Evolutionary conservation across 352 stramenopile species (phyloP).

Genomic region (Phytophthora chlamydospora): DNA sequence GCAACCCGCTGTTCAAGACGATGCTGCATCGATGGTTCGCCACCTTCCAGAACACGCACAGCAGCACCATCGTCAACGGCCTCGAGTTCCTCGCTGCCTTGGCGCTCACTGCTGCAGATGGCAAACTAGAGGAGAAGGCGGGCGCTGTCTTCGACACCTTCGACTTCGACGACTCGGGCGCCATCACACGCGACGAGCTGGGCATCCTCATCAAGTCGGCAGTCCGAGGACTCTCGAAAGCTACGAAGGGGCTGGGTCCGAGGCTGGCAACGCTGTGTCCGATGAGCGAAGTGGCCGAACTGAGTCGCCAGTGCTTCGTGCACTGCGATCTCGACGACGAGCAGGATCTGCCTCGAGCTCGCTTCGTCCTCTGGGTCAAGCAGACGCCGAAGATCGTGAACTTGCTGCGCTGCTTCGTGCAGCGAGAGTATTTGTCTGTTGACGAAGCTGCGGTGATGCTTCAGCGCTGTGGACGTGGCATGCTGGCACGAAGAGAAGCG

Average conservation of each 20-base stretch:
- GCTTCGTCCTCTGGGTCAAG: constrained; percentile 65
- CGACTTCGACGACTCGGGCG: constrained; percentile 70
- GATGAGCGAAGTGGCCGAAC: constrained; percentile 63
- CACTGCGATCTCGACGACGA: constrained; percentile 72
- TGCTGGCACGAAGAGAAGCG: constrained; percentile 52
- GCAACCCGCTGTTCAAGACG: constrained; percentile 60
- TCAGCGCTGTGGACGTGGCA: constrained; percentile 62
- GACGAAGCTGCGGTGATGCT: constrained; percentile 62
- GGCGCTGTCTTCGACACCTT: constrained; percentile 75
- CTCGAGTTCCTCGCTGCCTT: constrained; percentile 73
- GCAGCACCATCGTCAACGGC: constrained; percentile 68
- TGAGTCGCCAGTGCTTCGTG: constrained; percentile 68
- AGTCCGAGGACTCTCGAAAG: constrained; percentile 68
- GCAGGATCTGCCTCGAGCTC: constrained; percentile 58
- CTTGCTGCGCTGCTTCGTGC: constrained; percentile 72
- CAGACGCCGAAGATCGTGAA: constrained; percentile 81
- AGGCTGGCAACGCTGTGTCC: constrained; percentile 59
- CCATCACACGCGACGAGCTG: constrained; percentile 80
- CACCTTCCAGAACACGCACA: constrained; percentile 70
- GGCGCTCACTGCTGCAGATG: constrained; percentile 52
- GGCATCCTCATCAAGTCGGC: constrained; percentile 77
- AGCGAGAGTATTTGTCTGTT: constrained; percentile 59
- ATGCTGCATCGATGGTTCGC: constrained; percentile 68
- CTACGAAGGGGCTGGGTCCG: constrained; percentile 64
- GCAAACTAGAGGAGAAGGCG: constrained; percentile 64